A percentile compares a stretch with the other conserved stretches of the same genome.
phyloP scores from a whole-genome alignment of 2,329 filamentous ascomycete genomes.

The Aspergillus carbonarius region DNA sequence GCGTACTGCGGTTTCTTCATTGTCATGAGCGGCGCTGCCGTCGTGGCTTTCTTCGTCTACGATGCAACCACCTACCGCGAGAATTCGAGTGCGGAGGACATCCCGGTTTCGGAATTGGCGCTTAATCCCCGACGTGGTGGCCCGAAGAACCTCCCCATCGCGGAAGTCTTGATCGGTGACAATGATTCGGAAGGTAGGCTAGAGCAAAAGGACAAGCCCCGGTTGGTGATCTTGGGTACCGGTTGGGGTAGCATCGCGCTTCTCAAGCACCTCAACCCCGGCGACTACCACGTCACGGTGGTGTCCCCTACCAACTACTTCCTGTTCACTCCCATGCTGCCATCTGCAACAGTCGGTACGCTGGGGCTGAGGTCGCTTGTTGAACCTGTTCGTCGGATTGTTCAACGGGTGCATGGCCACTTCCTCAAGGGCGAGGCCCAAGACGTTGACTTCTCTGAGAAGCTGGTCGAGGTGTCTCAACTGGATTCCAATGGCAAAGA shows the following conservation, averaged over 20 bases:
- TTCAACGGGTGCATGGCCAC: slow-evolving; percentile 75
- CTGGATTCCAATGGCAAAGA: slow-evolving; percentile 68
- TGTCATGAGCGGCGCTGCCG: slow-evolving; percentile 64
- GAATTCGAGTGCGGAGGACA: slow-evolving; percentile 64
- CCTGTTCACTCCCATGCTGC: slow-evolving; percentile 96
- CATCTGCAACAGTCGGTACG: slow-evolving; percentile 93
- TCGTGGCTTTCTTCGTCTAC: slow-evolving; percentile 87
- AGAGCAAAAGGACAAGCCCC: slow-evolving; percentile 80
- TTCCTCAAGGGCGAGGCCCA: slow-evolving; percentile 86
- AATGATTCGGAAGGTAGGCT: slow-evolving; percentile 72
- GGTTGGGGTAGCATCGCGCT: slow-evolving; percentile 94
- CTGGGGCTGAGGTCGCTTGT: slow-evolving; percentile 87
- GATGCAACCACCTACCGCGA: slow-evolving; percentile 89
- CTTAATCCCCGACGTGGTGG: slow-evolving; percentile 79
- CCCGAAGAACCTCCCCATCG: slow-evolving; percentile 92
- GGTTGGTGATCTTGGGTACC: slow-evolving; percentile 85
- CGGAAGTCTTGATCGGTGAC: slow-evolving; percentile 84
- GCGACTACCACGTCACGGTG: slow-evolving; percentile 93
- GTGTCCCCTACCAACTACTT: slow-evolving; percentile 96
- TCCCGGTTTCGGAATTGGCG: slow-evolving; percentile 80
- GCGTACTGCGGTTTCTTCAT: slow-evolving; percentile 74
- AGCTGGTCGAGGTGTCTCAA: slow-evolving; percentile 83
- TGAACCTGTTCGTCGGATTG: slow-evolving; percentile 85
- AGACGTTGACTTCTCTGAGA: slow-evolving; percentile 87
- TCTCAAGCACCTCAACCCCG: slow-evolving; percentile 82